Base-by-base conservation (phyloP, 495 filamentous ascomycete species). In the Cudoniella acicularis region DNA sequence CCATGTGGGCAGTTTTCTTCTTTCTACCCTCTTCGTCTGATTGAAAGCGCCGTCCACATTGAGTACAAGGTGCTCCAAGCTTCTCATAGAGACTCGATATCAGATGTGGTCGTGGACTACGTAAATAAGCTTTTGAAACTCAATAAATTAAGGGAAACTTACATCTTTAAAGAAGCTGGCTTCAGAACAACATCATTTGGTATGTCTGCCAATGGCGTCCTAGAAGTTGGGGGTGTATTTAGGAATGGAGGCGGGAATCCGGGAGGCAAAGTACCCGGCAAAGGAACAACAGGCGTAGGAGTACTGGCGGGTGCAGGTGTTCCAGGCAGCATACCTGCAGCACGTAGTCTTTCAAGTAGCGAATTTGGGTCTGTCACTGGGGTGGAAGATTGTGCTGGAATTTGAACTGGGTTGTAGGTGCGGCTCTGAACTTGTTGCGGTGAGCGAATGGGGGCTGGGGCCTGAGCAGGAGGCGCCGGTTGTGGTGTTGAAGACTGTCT, bases 1-100 rank as follows among this genome's bases (percentile, higher is more conserved):
- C 94, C 71, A 97, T 80, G 73, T 98, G 94, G 1, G 88, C 83
- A n/a, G 87, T 87, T 73, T 98, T 98, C 73, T 86, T 86, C 66
- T 83, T 82, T 60, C 84, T 88, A 24, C 91, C 93, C 62, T 90
- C 82, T 46, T 89, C 87, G 22, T 86, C 87, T 20, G 83, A 78
- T 27, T 78, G 77, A 68, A 98, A 98, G 3, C 94, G 87, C 30
- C 91, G 85, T 50, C 92, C 94, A 75, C 94, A 98, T 40, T 92
- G 92, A 22, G 83, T 87, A 70, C 94, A 98, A 60, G 90, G 85
- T 57, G 91, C 89, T 3, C 93, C 88, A 40, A 87, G 79, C 36
- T 85, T 77, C 58, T 91, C 90, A 70, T 94, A 92, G 4, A 97
- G 80, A 30, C 76, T 78, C 40, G 83, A 75, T 13, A 95, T 76